Percentiles rank a stretch among this genome's conserved stretches.
phyloP scores from a whole-genome alignment of 1,284 basidiomycete genomes.

The Pterulicium gracile region DNA sequence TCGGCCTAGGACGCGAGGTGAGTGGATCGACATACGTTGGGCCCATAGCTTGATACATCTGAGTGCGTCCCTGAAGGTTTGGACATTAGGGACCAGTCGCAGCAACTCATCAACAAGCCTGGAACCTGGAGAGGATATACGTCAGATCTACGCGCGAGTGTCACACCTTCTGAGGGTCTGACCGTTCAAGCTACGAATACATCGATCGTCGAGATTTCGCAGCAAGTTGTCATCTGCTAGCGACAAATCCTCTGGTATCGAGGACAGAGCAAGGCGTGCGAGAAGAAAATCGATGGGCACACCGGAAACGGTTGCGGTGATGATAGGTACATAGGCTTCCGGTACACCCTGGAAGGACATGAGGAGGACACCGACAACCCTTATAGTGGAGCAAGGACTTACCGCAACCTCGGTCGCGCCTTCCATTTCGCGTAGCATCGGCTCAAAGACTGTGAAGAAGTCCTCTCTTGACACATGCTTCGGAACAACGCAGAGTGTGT shows the following conservation, averaged over 20 bases:
- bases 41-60: constrained; percentile 99
- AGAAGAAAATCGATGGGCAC: constrained; percentile 94
- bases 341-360: constrained; percentile 67
- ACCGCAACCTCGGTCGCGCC: constrained; percentile 88
- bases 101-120: constrained; percentile 96
- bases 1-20: constrained; percentile 9
- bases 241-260: constrained; percentile 86
- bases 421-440: constrained; percentile 80
- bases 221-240: constrained; percentile 88
- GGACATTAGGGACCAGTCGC: constrained; percentile 88
- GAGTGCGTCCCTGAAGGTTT: constrained; percentile 89
- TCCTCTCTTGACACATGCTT: constrained; percentile 93
- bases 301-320: constrained; percentile 86
- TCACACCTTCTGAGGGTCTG: constrained; percentile 13
- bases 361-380: constrained; percentile 9
- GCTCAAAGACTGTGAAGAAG: constrained; percentile 90
- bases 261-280: constrained; percentile 74
- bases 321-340: constrained; percentile 92
- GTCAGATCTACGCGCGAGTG: constrained; percentile 4
- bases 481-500: constrained; percentile 97
- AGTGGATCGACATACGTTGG: constrained; percentile 51
- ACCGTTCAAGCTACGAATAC: constrained; percentile 93
- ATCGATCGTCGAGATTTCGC: constrained; percentile 89
- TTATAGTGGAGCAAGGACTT: constrained; percentile 24
- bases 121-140: constrained; percentile 49